Evolutionary conservation across 768 basidiomycete species (phyloP).

Genomic region (Russula virescens): DNA sequence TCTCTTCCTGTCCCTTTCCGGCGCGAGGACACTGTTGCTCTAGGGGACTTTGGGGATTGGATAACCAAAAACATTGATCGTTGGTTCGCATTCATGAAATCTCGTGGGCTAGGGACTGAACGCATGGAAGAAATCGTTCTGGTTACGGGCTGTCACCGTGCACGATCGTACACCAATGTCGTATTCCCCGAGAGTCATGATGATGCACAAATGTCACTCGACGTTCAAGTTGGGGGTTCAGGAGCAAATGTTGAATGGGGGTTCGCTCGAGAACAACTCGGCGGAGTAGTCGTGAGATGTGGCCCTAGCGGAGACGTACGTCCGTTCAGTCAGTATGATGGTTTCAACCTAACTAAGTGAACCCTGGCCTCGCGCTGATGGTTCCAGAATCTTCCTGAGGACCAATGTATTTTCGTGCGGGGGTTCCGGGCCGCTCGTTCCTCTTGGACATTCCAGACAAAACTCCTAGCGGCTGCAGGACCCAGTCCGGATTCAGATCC

Average conservation of each 20-base stretch:
- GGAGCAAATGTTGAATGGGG: neutral
- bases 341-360: neutral
- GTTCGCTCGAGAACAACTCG: neutral
- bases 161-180: neutral
- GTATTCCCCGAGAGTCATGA: neutral
- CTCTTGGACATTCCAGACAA: neutral
- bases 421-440: neutral
- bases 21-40: neutral
- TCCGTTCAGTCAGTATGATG: neutral
- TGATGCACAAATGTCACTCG: neutral
- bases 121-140: neutral
- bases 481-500: neutral
- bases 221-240: neutral
- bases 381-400: neutral
- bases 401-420: slow-evolving; percentile 3
- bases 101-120: neutral
- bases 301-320: neutral
- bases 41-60: neutral
- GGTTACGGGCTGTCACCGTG: neutral
- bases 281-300: neutral
- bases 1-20: neutral
- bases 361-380: neutral
- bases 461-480: neutral
- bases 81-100: neutral
- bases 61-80: neutral